Conservation (phyloP, 495 filamentous ascomycete species). For the Oleoguttula mirabilis region DNA sequence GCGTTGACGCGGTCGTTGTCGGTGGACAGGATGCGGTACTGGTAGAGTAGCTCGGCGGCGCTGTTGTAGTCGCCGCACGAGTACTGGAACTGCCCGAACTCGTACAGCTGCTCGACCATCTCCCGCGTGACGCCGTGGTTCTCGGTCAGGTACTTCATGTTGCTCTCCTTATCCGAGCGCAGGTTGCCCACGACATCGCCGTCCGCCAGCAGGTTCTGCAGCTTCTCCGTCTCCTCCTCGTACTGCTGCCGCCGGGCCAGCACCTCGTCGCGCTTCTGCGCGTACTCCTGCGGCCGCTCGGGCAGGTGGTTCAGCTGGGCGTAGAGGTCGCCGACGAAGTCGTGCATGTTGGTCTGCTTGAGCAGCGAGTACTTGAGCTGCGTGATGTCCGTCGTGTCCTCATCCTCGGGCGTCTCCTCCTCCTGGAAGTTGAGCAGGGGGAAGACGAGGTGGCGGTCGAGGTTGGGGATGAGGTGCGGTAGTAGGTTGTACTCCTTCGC, state of each 20-base stretch:
- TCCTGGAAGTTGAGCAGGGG: constrained; percentile 76
- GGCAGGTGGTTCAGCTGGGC: constrained; percentile 71
- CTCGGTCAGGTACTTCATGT: constrained; percentile 91
- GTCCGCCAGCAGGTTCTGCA: constrained; percentile 68
- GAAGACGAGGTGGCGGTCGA: constrained; percentile 93
- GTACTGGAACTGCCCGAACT: constrained; percentile 92
- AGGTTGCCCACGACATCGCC: constrained; percentile 80
- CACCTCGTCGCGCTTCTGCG: constrained; percentile 78
- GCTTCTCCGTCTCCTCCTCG: constrained; percentile 73
- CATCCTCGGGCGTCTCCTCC: constrained; percentile 44
- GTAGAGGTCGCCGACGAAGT: constrained; percentile 85
- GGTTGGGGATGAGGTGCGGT: constrained; percentile 76
- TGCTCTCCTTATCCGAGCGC: constrained; percentile 89
- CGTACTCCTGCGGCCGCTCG: constrained; percentile 69
- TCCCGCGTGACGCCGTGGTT: constrained; percentile 84
- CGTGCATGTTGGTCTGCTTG: constrained; percentile 94
- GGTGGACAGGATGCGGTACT: constrained; percentile 92
- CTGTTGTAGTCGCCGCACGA: constrained; percentile 83
- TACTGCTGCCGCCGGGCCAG: constrained; percentile 65
- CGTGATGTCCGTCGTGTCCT: constrained; percentile 44
- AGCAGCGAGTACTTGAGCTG: constrained; percentile 82
- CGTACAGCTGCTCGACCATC: constrained; percentile 88
- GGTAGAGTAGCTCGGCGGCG: constrained; percentile 81
- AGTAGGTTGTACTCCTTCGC: constrained; percentile 66
- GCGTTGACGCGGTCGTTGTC: constrained; percentile 93